phyloP scores from a whole-genome alignment of 345 rosid species.

The Camelina laxa region DNA sequence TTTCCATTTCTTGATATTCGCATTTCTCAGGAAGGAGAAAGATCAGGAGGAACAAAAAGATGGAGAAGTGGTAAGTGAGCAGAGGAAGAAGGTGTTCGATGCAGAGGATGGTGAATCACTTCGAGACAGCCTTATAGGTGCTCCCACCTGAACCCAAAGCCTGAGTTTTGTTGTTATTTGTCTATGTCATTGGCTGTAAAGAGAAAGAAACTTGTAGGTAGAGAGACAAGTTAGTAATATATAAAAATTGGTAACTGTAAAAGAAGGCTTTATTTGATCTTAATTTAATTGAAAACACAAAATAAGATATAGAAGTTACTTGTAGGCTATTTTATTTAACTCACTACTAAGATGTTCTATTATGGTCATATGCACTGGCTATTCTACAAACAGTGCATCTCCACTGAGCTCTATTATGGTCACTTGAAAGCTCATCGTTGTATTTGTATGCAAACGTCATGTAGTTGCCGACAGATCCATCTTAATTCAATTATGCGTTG shows the following conservation, averaged over 20 bases:
- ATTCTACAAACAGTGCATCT: too few relatives aligned
- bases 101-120: not conserved
- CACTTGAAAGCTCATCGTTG: too few relatives aligned
- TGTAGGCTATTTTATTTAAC: too few relatives aligned
- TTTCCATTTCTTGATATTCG: not conserved
- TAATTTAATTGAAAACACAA: not conserved
- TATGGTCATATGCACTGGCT: too few relatives aligned
- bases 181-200: not conserved
- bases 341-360: too few relatives aligned
- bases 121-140: not conserved
- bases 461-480: not conserved
- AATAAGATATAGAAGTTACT: too few relatives aligned
- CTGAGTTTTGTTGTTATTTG: not conserved
- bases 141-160: not conserved
- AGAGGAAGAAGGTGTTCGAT: not conserved
- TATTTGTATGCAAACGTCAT: too few relatives aligned
- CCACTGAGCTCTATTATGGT: too few relatives aligned
- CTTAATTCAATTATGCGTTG: too few relatives aligned
- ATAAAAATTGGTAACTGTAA: not conserved
- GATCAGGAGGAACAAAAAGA: conserved; percentile 4
- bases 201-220: not conserved
- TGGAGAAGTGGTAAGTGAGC: conserved; percentile 43
- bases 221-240: not conserved
- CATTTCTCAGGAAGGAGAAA: not conserved
- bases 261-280: not conserved